phyloP scores from a whole-genome alignment of 768 basidiomycete genomes.

The Termitomyces eurrhizus region DNA sequence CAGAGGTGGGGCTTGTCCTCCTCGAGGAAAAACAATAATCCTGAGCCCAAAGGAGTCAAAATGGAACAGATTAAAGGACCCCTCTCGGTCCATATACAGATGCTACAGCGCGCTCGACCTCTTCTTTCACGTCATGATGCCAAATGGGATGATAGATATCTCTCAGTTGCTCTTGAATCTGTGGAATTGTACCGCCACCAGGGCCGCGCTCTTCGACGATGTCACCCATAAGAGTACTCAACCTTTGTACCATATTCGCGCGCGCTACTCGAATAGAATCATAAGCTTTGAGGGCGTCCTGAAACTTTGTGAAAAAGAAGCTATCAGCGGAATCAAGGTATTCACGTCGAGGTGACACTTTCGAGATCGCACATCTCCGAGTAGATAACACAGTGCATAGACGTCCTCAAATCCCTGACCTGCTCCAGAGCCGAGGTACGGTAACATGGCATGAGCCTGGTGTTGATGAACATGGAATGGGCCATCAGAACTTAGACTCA shows the following conservation, averaged over 20 bases:
- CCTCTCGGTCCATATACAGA: constrained; percentile 8
- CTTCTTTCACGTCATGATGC: constrained; percentile 41
- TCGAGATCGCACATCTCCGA: constrained; percentile 39
- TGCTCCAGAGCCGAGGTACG: constrained; percentile 55
- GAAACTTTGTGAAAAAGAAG: not conserved
- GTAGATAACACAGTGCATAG: constrained; percentile 40
- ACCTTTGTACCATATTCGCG: constrained; percentile 44
- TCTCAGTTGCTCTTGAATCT: constrained; percentile 29
- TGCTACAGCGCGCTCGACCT: constrained; percentile 31
- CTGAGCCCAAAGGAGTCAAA: constrained; percentile 23
- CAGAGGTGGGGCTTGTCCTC: no score
- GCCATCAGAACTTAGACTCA: not conserved
- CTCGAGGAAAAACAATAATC: constrained; percentile 29
- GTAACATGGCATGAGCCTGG: constrained; percentile 58
- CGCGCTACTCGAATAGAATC: constrained; percentile 40
- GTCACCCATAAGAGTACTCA: constrained; percentile 37
- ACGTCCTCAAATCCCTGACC: constrained; percentile 61
- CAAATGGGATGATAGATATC: constrained; percentile 47
- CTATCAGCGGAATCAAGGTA: not conserved
- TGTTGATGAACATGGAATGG: constrained; percentile 1
- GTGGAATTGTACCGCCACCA: constrained; percentile 24
- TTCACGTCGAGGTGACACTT: constrained; percentile 38
- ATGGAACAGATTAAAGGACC: not conserved
- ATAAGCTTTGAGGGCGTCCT: constrained; percentile 46
- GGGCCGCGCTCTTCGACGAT: constrained; percentile 40